Evolutionary conservation across 106 monocot genomes (phyloP).

Genomic region (Vanilla planifolia): DNA sequence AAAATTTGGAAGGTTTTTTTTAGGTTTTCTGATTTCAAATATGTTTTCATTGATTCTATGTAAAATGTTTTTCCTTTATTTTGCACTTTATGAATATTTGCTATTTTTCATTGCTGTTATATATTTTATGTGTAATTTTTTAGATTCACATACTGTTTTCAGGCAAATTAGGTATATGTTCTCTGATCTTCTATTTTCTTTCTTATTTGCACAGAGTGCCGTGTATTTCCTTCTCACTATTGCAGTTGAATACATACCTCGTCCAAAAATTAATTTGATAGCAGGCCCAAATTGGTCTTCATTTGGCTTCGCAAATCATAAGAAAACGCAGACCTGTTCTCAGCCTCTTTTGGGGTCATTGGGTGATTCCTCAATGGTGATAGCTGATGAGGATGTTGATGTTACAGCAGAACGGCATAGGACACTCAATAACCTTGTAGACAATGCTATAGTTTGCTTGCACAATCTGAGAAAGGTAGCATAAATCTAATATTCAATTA

Average conservation of each 20-base stretch:
- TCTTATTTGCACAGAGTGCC: constrained; percentile 42
- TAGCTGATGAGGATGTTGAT: constrained; percentile 69
- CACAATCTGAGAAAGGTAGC: constrained; percentile 70
- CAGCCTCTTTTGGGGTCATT: constrained; percentile 55
- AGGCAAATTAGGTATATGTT: background rate
- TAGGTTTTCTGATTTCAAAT: no score
- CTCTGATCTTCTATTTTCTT: constrained; percentile 4
- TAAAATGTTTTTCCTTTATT: no score
- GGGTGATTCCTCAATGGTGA: constrained; percentile 13
- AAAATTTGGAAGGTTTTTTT: no score
- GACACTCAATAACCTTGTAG: constrained; percentile 41
- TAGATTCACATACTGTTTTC: background rate
- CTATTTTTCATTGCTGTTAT: no score
- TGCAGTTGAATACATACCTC: constrained; percentile 43
- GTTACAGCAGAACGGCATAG: constrained; percentile 68
- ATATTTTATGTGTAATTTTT: constrained; percentile 6
- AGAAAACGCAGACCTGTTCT: constrained; percentile 16
- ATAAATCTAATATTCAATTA: background rate
- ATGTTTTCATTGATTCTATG: no score
- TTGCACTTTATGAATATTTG: no score
- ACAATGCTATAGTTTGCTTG: constrained; percentile 70
- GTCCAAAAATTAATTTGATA: constrained; percentile 34
- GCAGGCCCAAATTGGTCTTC: constrained; percentile 35
- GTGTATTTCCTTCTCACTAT: constrained; percentile 58
- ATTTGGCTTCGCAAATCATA: constrained; percentile 10